These are phyloP conservation scores for Tetrastigma voinierianum DNA, from an alignment of 164 flowering plant species.

Conservation along the genomic window DNA sequence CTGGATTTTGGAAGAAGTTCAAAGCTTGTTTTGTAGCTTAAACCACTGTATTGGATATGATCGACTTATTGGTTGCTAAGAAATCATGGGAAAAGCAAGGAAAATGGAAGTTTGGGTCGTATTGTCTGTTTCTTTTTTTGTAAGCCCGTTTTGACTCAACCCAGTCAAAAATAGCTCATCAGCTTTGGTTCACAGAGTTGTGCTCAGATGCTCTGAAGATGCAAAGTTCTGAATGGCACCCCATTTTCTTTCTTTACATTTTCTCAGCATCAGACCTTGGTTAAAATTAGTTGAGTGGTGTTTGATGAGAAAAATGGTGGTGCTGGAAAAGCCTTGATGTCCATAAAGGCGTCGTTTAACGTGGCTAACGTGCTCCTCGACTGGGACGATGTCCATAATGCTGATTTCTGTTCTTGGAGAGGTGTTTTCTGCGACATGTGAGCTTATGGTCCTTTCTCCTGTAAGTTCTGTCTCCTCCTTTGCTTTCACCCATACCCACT, in stretches of 20 bases:
- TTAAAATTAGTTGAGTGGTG: not conserved
- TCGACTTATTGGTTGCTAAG: not conserved
- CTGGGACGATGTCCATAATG: conserved; percentile 63
- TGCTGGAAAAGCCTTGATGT: conserved; percentile 71
- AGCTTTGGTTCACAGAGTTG: too few relatives aligned
- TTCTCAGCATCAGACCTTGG: not conserved
- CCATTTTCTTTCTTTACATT: not conserved
- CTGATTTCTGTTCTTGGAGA: conserved; percentile 83
- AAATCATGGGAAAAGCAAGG: not conserved
- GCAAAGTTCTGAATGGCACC: too few relatives aligned
- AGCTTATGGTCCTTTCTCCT: conserved; percentile 57
- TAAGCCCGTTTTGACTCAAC: too few relatives aligned
- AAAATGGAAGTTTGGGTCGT: not conserved
- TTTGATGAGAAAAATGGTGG: not conserved
- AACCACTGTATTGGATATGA: not conserved
- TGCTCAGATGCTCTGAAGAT: too few relatives aligned
- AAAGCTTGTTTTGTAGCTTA: conserved; percentile 7
- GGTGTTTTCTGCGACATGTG: conserved; percentile 72
- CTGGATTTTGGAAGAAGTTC: not conserved
- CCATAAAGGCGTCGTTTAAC: conserved; percentile 70
- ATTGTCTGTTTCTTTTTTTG: not conserved
- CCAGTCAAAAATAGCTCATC: too few relatives aligned
- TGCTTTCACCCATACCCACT: not conserved
- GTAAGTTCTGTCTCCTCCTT: conserved; percentile 35
- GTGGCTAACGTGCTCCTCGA: conserved; percentile 71